These are phyloP conservation scores for Rhizodiscina lignyota DNA, from an alignment of 495 filamentous ascomycete genomes.

Conservation along the genomic window DNA sequence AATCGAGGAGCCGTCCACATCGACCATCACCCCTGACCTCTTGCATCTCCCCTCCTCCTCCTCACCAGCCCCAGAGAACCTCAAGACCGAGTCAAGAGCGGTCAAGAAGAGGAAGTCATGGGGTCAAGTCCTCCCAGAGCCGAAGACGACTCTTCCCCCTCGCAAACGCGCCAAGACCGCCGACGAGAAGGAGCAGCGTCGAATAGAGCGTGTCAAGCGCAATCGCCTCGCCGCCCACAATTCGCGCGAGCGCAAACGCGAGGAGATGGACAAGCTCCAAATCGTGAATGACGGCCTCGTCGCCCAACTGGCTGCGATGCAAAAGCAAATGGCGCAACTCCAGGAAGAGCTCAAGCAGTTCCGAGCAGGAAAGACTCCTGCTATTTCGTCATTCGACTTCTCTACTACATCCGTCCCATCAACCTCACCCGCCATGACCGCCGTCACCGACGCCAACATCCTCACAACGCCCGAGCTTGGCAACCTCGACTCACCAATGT, in stretches of 20 bases:
- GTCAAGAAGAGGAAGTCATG: conserved; percentile 96
- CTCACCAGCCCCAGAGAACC: neutral
- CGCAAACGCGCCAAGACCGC: conserved; percentile 95
- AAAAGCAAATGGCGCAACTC: conserved; percentile 44
- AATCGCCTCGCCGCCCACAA: conserved; percentile 94
- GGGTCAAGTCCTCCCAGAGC: conserved; percentile 92
- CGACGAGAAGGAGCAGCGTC: conserved; percentile 95
- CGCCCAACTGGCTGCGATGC: conserved; percentile 41
- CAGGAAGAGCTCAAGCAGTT: neutral
- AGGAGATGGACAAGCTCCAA: conserved; percentile 83
- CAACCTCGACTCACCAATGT: conserved; percentile 1
- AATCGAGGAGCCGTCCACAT: conserved; percentile 1
- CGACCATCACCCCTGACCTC: neutral
- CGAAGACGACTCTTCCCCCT: conserved; percentile 91
- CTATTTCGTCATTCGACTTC: neutral
- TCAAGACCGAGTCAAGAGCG: conserved; percentile 30
- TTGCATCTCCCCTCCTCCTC: neutral
- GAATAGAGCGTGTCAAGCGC: conserved; percentile 89
- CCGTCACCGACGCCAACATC: neutral
- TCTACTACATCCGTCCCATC: neutral
- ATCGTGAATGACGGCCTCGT: conserved; percentile 52
- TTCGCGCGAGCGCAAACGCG: conserved; percentile 84
- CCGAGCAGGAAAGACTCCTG: neutral
- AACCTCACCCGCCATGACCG: neutral
- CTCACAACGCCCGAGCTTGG: neutral